phyloP scores from a whole-genome alignment of 1,284 basidiomycete species.

The Austroboletus novae-zelandiae region DNA sequence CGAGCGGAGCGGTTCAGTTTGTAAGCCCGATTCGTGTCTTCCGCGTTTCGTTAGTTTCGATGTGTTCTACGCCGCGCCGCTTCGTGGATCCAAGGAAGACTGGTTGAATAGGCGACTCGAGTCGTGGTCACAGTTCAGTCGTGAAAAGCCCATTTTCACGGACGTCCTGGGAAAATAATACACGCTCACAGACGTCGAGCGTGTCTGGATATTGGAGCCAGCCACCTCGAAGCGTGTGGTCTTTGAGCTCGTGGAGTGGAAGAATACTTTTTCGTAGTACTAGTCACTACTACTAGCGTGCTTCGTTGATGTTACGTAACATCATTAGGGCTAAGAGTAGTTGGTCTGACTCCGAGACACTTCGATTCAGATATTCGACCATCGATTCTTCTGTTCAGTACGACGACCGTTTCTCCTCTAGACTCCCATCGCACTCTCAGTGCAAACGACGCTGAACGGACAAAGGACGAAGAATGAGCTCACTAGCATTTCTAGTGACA shows the following conservation, averaged over 20 bases:
- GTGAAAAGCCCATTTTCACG: conserved; percentile 23
- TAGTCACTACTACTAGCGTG: too few relatives aligned
- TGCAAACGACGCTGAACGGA: background rate
- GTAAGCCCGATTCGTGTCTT: conserved; percentile 24
- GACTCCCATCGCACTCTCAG: background rate
- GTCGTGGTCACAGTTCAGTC: conserved; percentile 28
- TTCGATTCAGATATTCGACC: too few relatives aligned
- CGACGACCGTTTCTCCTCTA: background rate
- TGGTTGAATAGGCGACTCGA: conserved; percentile 36
- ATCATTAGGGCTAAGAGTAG: too few relatives aligned
- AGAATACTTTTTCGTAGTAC: too few relatives aligned
- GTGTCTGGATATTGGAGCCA: conserved; percentile 33
- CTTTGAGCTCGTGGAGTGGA: too few relatives aligned
- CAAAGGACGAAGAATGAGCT: conserved; percentile 41
- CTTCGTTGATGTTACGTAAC: too few relatives aligned
- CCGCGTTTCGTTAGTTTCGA: conserved; percentile 3
- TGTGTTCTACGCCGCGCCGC: conserved; percentile 32
- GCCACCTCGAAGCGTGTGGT: conserved; percentile 28
- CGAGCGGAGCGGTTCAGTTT: conserved; percentile 23
- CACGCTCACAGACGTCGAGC: conserved; percentile 35
- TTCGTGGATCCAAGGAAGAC: conserved; percentile 31
- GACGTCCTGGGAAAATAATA: conserved; percentile 35
- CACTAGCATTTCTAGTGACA: conserved; percentile 52
- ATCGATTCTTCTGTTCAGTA: background rate
- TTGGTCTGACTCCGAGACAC: too few relatives aligned